Percentiles rank a stretch among this genome's conserved stretches.
Conservation (phyloP, 257 asterid genomes). For the Leptodermis oblonga region DNA sequence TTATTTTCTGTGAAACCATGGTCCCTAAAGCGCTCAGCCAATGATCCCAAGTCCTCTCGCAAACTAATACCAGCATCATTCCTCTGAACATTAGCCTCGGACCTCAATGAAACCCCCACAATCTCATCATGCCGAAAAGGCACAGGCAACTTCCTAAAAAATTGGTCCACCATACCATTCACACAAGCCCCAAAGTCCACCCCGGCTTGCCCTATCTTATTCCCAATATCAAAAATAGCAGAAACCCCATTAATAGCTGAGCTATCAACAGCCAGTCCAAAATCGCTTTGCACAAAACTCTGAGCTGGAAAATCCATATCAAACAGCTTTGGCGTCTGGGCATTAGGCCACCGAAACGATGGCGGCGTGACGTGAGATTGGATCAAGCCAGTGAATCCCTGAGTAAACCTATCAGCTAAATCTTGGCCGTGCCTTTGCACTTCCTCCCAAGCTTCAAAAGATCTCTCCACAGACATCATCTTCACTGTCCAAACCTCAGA, state of each 20-base stretch:
- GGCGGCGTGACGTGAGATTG: conserved; percentile 82
- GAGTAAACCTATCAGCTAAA: conserved; percentile 79
- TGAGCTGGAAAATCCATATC: conserved; percentile 68
- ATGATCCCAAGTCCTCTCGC: conserved; percentile 78
- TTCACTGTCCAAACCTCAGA: conserved; percentile 15
- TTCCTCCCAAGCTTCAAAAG: conserved; percentile 99
- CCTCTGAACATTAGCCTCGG: conserved; percentile 36
- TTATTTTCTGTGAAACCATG: conserved; percentile 53
- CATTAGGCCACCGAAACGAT: conserved; percentile 71
- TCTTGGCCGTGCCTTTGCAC: conserved; percentile 95
- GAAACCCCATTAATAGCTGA: conserved; percentile 66
- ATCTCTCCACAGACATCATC: conserved; percentile 93
- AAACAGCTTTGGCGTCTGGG: conserved; percentile 58
- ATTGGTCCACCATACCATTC: conserved; percentile 76
- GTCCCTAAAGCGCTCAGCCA: conserved; percentile 70
- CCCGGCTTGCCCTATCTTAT: conserved; percentile 86
- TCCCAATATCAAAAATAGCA: conserved; percentile 89
- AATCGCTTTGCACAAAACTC: conserved; percentile 53
- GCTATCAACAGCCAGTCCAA: conserved; percentile 56
- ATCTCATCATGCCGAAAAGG: conserved; percentile 72
- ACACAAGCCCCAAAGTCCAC: conserved; percentile 72
- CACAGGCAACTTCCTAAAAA: conserved; percentile 60
- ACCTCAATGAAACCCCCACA: conserved; percentile 33
- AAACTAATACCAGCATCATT: conserved; percentile 44
- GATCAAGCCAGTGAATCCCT: conserved; percentile 80